Conservation (phyloP, 2,329 filamentous ascomycete species). For the Tricladium varicosporioides region DNA sequence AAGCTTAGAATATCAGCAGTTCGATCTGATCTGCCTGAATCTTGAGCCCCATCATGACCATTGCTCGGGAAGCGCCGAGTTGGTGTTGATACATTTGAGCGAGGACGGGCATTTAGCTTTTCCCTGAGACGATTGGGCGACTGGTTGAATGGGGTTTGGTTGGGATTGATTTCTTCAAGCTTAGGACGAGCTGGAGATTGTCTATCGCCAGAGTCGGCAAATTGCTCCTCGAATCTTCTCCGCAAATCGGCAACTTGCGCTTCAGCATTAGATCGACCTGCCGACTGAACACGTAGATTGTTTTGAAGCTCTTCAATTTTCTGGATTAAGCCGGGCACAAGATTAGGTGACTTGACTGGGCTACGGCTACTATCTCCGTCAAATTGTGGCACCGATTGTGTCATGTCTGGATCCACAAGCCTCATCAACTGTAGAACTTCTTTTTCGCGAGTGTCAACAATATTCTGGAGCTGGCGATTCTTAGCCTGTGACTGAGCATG, state of each 20-base stretch:
- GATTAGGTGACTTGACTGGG: constrained; percentile 50
- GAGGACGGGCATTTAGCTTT: constrained; percentile 54
- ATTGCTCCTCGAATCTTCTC: constrained; percentile 68
- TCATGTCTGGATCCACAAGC: constrained; percentile 73
- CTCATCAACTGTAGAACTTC: constrained; percentile 83
- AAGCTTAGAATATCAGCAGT: constrained; percentile 81
- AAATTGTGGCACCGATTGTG: constrained; percentile 48
- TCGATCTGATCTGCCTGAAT: constrained; percentile 80
- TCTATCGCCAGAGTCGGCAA: constrained; percentile 60
- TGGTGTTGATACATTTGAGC: constrained; percentile 76
- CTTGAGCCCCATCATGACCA: constrained; percentile 55
- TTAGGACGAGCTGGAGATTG: constrained; percentile 67
- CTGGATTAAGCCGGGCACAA: constrained; percentile 79
- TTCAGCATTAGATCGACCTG: constrained; percentile 79
- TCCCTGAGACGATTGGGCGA: constrained; percentile 70
- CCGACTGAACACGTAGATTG: constrained; percentile 78
- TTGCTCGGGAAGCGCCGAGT: constrained; percentile 68
- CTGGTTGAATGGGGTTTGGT: constrained; percentile 70
- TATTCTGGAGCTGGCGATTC: constrained; percentile 73
- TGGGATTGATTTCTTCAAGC: constrained; percentile 84
- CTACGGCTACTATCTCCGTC: constrained; percentile 57
- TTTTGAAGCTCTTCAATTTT: constrained; percentile 88
- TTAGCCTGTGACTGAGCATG: constrained; percentile 83
- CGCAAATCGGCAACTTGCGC: constrained; percentile 77
- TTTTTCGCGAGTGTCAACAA: constrained; percentile 75